Base-by-base conservation (phyloP, 2,329 filamentous ascomycete genomes). In the Ascochyta clinopodiicola region DNA sequence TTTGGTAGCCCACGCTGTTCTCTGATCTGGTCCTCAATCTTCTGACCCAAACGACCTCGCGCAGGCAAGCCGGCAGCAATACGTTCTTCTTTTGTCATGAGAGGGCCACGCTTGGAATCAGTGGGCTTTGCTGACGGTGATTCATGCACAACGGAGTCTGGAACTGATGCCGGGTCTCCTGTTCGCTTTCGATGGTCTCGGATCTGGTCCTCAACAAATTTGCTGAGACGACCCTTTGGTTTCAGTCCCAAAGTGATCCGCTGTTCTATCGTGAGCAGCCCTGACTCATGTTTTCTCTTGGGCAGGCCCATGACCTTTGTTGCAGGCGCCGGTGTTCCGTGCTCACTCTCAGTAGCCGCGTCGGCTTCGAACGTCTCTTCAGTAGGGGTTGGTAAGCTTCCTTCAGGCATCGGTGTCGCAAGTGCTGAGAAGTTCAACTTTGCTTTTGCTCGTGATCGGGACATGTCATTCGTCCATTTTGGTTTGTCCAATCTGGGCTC, bases 1-100 rank as follows among this genome's bases (percentile, higher is more conserved):
- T 57, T 59, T n/a, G 60, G 53, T 9, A 68, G 42, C 7, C 65
- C 65, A 38, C 65, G 66, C 42, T 69, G 57, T 48, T 56, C 53
- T 32, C 70, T 64, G 35, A 70, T 64, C 15, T 64, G 51, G 19
- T 70, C 63, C 38, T 71, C 59, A 5, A 64, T 51, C 34, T 48
- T 59, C 42, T 67, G 59, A 4, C 66, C 61, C 22, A 72, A 39
- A 19, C 68, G 61, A n/a, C 69, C 70, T 34, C 51, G 63, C 17
- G 57, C 49, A 4, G 70, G 63, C 12, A 73, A 43, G 7, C 68
- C 69, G 31, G 56, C 57, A 3, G 63, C 64, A n/a, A 63, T 58
- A 29, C 70, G 64, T 45, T 72, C 62, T 36, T 70, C 70, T 35
- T 59, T 64, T 29, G 69, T 65, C 61, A 73, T 64, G 2, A 71